Percentiles rank a stretch among this genome's conserved stretches.
Conservation (phyloP, 805 yeast genomes). For the Kuraishia cidri region DNA sequence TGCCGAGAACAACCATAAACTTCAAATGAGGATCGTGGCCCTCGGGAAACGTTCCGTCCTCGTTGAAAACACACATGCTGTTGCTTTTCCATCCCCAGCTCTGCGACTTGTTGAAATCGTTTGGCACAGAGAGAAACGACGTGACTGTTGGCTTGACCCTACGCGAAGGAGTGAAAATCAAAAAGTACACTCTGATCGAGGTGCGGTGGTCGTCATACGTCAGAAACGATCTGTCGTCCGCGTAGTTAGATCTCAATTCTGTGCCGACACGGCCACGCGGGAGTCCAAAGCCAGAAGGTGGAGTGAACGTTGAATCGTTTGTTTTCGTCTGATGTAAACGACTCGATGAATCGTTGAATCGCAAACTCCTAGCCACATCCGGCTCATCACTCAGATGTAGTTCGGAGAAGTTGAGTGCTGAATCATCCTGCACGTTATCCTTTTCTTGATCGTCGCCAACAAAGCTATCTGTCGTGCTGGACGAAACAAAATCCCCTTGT, state of each 20-base stretch:
- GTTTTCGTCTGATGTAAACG: neutral
- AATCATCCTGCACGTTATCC: conserved; percentile 15
- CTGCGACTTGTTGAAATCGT: conserved; percentile 40
- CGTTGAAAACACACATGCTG: conserved; percentile 41
- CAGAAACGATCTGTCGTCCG: conserved; percentile 14
- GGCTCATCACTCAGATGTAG: neutral
- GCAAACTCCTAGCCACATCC: too few relatives aligned
- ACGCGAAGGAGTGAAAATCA: conserved; percentile 46
- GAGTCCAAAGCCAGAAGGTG: too few relatives aligned
- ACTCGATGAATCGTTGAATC: neutral
- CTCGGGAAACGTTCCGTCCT: conserved; percentile 33
- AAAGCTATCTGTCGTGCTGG: neutral
- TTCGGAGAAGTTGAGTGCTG: conserved; percentile 5
- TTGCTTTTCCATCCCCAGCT: conserved; percentile 59
- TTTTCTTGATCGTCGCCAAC: conserved; percentile 10
- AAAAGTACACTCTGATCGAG: conserved; percentile 37
- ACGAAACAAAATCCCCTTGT: too few relatives aligned
- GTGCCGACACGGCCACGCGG: too few relatives aligned
- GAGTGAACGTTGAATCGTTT: neutral
- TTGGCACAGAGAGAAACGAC: conserved; percentile 47
- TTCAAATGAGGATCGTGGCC: conserved; percentile 34
- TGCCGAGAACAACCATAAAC: conserved; percentile 41
- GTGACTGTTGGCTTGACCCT: conserved; percentile 34
- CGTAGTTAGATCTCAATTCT: too few relatives aligned
- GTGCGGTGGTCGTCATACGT: conserved; percentile 38